Evolutionary conservation across 2,329 filamentous ascomycete species (phyloP), one percentile per base, ranked within the genome.

Genomic region (Tympanopsis confertula): DNA sequence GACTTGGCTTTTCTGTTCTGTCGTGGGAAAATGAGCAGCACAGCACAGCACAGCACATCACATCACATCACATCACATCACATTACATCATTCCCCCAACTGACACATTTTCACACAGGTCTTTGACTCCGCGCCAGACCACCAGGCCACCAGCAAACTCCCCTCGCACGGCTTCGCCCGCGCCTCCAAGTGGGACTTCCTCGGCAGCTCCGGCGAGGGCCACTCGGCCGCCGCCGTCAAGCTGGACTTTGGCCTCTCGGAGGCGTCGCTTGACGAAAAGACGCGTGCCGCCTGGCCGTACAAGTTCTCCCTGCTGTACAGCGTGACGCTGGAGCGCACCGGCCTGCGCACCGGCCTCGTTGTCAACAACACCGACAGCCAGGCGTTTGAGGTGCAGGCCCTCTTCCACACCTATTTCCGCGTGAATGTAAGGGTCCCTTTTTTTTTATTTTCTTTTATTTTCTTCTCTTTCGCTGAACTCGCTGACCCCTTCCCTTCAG

Each of bases 151-250:
- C 19, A 75, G 76, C 37, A 66, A 74, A 46, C 81, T 98, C 19
- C 81, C 88, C 3, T 88, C 95, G 63, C 91, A 96, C 65, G 91
- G 91, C 47, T 94, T 98, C 61, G 91, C 89, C 28, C 86, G 91
- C 49, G 88, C 75, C 53, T 84, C 81, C 35, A 74, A 74, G 44
- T 98, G 91, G 91, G 88, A 96, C 59, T 94, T 91, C 57, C 71
- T 98, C 37, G 88, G 88, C 53, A 93, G 89, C 63, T 86, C 81
- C 5, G 75, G 73, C 4, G 81, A 87, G 48, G 61, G 58, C 42
- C 59, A 59, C 35, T 65, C 64, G 44, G 71, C 84, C 53, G 67
- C 77, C 51, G 80, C 78, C 36, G 80, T 96, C 46, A 95, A 94
- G 70, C 79, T 98, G 42, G 91, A 98, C 65, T 96, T 98, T 58